Evolutionary conservation across 345 rosid species (phyloP).

Genomic region (Nasturtium officinale): DNA sequence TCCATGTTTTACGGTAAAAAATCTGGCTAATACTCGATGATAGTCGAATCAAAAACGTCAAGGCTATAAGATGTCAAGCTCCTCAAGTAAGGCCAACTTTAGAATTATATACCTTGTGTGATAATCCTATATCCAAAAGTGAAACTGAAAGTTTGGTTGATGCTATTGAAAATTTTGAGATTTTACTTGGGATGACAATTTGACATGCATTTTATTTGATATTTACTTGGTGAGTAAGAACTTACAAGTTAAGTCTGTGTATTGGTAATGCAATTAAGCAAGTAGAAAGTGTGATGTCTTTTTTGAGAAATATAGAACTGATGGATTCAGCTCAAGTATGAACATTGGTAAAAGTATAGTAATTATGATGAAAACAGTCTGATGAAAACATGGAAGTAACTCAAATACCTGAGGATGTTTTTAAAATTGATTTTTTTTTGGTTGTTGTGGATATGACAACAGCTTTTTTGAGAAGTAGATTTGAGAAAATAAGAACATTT

Average conservation of each 20-base stretch:
- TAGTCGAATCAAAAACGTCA: not conserved
- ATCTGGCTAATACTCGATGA: slow-evolving; percentile 11
- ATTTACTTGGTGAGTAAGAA: not conserved
- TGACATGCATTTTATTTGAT: slow-evolving; percentile 5
- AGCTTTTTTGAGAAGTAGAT: not conserved
- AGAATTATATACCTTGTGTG: not conserved
- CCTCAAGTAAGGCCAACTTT: slow-evolving; percentile 2
- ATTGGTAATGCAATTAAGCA: not conserved
- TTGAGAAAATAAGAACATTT: slow-evolving; percentile 7
- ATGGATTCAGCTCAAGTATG: not conserved
- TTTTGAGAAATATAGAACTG: not conserved
- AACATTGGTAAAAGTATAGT: not conserved
- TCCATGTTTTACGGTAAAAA: not conserved
- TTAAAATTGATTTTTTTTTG: not conserved
- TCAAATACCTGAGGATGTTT: not conserved
- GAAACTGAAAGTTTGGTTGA: not conserved
- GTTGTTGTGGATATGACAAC: not conserved
- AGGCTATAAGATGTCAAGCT: not conserved
- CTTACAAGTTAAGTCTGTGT: not conserved
- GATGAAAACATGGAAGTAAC: not conserved
- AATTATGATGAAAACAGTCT: slow-evolving; percentile 2
- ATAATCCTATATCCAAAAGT: slow-evolving; percentile 14
- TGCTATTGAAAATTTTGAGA: not conserved
- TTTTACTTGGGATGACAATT: not conserved
- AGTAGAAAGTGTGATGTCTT: not conserved